Conservation (phyloP, 108 stramenopile genomes). For the Fragilariopsis cylindrus region DNA sequence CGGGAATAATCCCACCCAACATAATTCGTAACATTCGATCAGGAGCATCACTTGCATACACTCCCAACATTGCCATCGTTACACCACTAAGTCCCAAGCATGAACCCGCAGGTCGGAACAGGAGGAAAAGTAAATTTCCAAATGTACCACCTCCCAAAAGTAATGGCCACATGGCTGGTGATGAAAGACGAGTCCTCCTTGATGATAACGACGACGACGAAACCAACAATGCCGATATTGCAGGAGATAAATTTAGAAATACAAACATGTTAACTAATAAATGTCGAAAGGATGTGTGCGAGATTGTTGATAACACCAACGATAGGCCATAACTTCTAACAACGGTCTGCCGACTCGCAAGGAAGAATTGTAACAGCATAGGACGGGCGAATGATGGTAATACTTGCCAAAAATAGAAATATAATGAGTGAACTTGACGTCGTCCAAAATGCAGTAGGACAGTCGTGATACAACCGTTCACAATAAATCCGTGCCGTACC, state of each 20-base stretch:
- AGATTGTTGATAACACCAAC: conserved; percentile 56
- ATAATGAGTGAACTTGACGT: conserved; percentile 26
- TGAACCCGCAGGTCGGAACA: conserved; percentile 24
- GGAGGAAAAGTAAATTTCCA: conserved; percentile 40
- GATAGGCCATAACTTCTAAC: conserved; percentile 37
- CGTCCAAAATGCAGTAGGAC: conserved; percentile 29
- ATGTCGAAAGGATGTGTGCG: conserved; percentile 60
- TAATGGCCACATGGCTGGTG: conserved; percentile 51
- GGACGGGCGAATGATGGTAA: conserved; percentile 21
- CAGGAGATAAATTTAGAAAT: conserved; percentile 54
- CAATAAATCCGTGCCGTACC: conserved; percentile 9
- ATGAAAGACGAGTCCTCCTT: conserved; percentile 23
- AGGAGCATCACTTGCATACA: conserved; percentile 54
- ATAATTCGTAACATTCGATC: conserved; percentile 35
- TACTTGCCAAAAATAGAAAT: conserved; percentile 64
- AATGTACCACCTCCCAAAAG: conserved; percentile 47
- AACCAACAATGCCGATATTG: conserved; percentile 3
- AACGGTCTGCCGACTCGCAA: conserved; percentile 51
- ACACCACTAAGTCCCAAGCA: conserved; percentile 77
- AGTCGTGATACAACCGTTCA: neutral
- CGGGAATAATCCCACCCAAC: conserved; percentile 55
- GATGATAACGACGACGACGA: conserved; percentile 13
- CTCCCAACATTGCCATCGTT: conserved; percentile 61
- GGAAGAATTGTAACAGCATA: conserved; percentile 50
- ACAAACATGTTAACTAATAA: conserved; percentile 60